phyloP scores from a whole-genome alignment of 345 rosid genomes.

The Pistacia vera region DNA sequence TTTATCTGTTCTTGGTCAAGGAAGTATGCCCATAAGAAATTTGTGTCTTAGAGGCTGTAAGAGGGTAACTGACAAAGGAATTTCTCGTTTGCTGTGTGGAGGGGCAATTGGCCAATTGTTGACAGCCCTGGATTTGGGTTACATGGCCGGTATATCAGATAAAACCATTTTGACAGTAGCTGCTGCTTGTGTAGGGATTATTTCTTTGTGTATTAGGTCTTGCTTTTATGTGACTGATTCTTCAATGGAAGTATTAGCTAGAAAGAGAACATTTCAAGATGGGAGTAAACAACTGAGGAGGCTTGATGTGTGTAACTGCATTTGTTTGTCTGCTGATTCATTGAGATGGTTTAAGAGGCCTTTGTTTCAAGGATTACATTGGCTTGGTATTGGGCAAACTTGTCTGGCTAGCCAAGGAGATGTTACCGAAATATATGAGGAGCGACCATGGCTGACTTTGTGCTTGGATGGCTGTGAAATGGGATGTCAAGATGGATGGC shows the following conservation, averaged over 20 bases:
- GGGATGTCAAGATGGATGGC: conserved; percentile 75
- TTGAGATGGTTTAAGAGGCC: conserved; percentile 45
- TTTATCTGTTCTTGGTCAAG: conserved; percentile 46
- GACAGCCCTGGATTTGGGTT: conserved; percentile 58
- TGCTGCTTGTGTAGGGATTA: conserved; percentile 38
- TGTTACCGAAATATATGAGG: conserved; percentile 23
- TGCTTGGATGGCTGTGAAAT: conserved; percentile 72
- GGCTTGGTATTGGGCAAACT: conserved; percentile 59
- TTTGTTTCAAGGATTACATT: conserved; percentile 50
- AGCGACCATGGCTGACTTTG: conserved; percentile 63
- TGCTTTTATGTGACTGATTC: conserved; percentile 58
- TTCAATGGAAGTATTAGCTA: conserved; percentile 50
- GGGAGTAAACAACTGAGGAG: conserved; percentile 42
- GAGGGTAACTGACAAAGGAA: conserved; percentile 70
- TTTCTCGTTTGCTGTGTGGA: conserved; percentile 45
- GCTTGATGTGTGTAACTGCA: conserved; percentile 65
- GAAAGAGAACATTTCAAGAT: conserved; percentile 33
- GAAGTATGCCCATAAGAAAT: conserved; percentile 45
- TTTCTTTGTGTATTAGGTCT: conserved; percentile 54
- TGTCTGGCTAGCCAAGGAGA: conserved; percentile 32
- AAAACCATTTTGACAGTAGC: conserved; percentile 39
- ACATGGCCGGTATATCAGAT: conserved; percentile 68
- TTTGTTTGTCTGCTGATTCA: conserved; percentile 41
- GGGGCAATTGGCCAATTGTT: conserved; percentile 51
- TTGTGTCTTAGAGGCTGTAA: conserved; percentile 66